phyloP scores from a whole-genome alignment of 208 protist genomes.

The Blechomonas ayalai region DNA sequence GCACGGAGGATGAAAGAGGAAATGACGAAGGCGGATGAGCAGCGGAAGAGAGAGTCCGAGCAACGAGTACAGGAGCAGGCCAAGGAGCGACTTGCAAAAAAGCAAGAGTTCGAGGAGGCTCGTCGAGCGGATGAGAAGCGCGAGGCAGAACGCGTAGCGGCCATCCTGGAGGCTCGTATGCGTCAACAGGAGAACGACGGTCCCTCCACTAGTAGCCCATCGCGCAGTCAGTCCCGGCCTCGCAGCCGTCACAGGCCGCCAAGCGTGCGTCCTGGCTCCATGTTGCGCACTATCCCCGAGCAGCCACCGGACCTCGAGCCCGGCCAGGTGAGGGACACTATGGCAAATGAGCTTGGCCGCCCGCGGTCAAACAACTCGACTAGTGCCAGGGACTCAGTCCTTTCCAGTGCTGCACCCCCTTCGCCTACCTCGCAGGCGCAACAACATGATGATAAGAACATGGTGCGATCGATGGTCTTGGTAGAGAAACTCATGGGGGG shows the following conservation, averaged over 20 bases:
- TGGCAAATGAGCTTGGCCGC: constrained; percentile 20
- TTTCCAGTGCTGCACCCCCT: not conserved
- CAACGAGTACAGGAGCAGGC: constrained; percentile 15
- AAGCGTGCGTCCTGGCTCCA: constrained; percentile 25
- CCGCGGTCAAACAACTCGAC: not conserved
- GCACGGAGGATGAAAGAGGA: constrained; percentile 18
- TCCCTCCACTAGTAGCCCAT: too few species aligned
- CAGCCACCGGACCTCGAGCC: constrained; percentile 54
- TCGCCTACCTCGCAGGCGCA: not conserved
- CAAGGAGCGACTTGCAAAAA: constrained; percentile 28
- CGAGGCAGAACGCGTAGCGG: constrained; percentile 32
- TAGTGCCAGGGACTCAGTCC: not conserved
- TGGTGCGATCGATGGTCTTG: constrained; percentile 53
- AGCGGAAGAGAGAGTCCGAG: constrained; percentile 19
- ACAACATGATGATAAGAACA: constrained; percentile 19
- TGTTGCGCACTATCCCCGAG: constrained; percentile 44
- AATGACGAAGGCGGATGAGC: constrained; percentile 32
- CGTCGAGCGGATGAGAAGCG: constrained; percentile 22
- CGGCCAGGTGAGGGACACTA: constrained; percentile 32
- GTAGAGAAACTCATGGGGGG: constrained; percentile 33
- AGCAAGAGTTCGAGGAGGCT: constrained; percentile 23
- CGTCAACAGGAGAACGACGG: constrained; percentile 8
- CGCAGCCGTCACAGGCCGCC: constrained; percentile 25
- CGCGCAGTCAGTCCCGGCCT: constrained; percentile 24
- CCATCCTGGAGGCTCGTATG: constrained; percentile 25